These are phyloP conservation scores for Aspergillus ibericus DNA, from an alignment of 2,329 filamentous ascomycete species.

Conservation along the genomic window DNA sequence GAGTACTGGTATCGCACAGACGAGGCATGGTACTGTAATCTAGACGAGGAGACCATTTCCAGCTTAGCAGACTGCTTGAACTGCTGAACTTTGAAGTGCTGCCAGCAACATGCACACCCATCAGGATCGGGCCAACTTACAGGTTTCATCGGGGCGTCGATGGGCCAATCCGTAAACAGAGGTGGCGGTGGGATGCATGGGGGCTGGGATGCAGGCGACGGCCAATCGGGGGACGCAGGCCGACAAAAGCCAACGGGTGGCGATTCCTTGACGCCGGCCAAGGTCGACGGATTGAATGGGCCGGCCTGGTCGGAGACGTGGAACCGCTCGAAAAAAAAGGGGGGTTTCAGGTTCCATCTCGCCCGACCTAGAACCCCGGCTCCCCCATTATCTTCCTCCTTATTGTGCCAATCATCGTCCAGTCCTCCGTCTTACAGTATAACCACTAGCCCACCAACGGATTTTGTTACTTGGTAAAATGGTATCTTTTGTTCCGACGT, in stretches of 20 bases:
- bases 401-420: background rate
- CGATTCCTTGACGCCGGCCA: constrained; percentile 1
- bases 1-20: too few species aligned
- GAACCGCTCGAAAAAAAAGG: background rate
- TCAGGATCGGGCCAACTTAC: background rate
- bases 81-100: background rate
- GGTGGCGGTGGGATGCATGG: background rate
- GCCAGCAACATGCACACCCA: background rate
- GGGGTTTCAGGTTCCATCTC: constrained; percentile 8
- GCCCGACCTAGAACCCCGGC: constrained; percentile 1
- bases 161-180: background rate
- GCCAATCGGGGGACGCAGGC: background rate
- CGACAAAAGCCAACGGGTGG: constrained; percentile 1
- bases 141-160: background rate
- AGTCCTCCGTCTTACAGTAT: background rate
- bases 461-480: background rate
- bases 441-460: background rate
- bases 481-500: background rate
- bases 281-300: background rate
- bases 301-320: constrained; percentile 1
- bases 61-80: too few species aligned
- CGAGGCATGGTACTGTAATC: too few species aligned
- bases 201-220: background rate
- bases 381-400: background rate
- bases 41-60: too few species aligned